phyloP scores from a whole-genome alignment of 2,329 filamentous ascomycete species.

The Akanthomyces dipterigenus region DNA sequence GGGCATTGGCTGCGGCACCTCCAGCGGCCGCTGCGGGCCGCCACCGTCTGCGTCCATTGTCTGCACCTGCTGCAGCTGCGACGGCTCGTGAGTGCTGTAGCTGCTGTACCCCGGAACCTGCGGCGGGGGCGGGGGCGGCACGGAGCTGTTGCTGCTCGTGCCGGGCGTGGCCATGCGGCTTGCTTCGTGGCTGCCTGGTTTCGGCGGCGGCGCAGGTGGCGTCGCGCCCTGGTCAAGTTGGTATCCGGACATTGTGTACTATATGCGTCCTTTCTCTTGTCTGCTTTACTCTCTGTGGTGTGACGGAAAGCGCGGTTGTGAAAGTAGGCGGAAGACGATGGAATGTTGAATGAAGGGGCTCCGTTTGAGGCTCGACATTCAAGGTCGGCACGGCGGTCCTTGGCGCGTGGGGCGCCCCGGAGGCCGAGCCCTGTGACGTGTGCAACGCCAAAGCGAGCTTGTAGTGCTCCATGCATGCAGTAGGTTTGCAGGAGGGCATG shows the following conservation, averaged over 20 bases:
- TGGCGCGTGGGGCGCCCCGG: not conserved
- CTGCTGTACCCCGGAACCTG: conserved; percentile 21
- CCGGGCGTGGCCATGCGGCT: conserved; percentile 61
- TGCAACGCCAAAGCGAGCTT: not conserved
- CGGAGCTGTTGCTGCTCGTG: conserved; percentile 36
- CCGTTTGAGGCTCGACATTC: not conserved
- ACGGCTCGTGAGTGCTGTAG: conserved; percentile 3
- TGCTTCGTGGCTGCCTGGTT: conserved; percentile 61
- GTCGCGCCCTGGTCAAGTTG: conserved; percentile 24
- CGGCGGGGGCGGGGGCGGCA: conserved; percentile 34
- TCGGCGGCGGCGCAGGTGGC: conserved; percentile 65
- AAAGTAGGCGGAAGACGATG: not conserved
- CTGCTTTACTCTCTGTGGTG: not conserved
- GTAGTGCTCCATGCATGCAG: no score
- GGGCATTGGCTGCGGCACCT: conserved; percentile 32
- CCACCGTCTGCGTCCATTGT: conserved; percentile 18
- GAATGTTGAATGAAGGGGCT: not conserved
- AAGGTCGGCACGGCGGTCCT: not conserved
- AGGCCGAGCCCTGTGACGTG: not conserved
- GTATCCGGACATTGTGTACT: conserved; percentile 21
- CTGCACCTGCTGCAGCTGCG: conserved; percentile 15
- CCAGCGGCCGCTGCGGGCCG: conserved; percentile 15
- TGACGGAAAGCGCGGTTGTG: no score
- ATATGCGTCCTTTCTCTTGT: no score
- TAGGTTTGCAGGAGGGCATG: no score